Percentiles rank a stretch among this genome's conserved stretches.
Evolutionary conservation across 73 alveolate species (phyloP).

Genomic region (Tetrahymena elliotti): DNA sequence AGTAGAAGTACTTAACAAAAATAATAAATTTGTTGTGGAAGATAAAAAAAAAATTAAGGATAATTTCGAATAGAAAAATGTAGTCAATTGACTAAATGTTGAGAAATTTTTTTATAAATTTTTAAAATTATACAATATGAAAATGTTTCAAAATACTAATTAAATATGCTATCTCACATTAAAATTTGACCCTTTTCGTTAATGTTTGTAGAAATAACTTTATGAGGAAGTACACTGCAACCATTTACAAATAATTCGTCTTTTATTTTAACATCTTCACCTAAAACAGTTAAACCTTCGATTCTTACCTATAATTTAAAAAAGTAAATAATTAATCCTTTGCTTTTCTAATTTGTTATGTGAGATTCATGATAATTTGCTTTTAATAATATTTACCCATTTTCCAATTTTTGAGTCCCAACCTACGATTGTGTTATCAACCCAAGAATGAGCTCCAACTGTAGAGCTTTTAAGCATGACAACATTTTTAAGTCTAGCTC

Average conservation of each 20-base stretch:
- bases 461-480: constrained; percentile 54
- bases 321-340: too few species aligned
- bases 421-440: constrained; percentile 70
- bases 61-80: too few species aligned
- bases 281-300: constrained; percentile 84
- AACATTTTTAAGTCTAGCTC: constrained; percentile 68
- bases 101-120: not conserved
- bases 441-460: constrained; percentile 50
- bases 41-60: too few species aligned
- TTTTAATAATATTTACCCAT: constrained; percentile 40
- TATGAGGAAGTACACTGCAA: constrained; percentile 86
- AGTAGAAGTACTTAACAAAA: too few species aligned
- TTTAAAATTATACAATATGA: not conserved
- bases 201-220: constrained; percentile 60
- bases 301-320: constrained; percentile 58
- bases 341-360: not conserved
- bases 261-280: constrained; percentile 88
- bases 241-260: constrained; percentile 84
- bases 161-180: constrained; percentile 13
- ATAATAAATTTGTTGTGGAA: too few species aligned
- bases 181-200: constrained; percentile 57
- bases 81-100: too few species aligned
- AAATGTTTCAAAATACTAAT: not conserved
- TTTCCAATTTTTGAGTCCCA: constrained; percentile 71
- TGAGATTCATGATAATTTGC: too few species aligned